A percentile compares a stretch with the other conserved stretches of the same genome.
These are phyloP conservation scores for Peronospora belbahrii DNA, from an alignment of 352 stramenopile genomes.

Conservation along the genomic window DNA sequence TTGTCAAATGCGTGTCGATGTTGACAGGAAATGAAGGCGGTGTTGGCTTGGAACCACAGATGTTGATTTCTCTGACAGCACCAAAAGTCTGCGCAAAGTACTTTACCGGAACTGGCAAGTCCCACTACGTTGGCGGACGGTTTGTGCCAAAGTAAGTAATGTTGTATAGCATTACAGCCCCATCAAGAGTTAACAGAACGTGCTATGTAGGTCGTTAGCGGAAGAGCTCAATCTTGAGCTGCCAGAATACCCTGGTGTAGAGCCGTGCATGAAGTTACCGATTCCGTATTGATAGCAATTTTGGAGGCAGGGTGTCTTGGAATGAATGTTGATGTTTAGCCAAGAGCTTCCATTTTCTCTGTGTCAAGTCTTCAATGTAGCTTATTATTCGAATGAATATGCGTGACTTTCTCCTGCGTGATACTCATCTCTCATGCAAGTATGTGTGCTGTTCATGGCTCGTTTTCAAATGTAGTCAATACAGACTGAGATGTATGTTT, in stretches of 20 bases:
- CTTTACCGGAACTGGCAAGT: slow-evolving; percentile 70
- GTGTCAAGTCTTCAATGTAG: too few species aligned
- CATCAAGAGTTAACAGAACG: background rate
- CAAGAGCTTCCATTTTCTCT: slow-evolving; percentile 1
- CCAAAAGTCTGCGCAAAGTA: slow-evolving; percentile 90
- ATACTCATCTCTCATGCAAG: too few species aligned
- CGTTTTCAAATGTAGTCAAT: too few species aligned
- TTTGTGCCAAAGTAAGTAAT: slow-evolving; percentile 86
- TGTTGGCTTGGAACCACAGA: slow-evolving; percentile 81
- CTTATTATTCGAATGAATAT: too few species aligned
- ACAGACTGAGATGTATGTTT: too few species aligned
- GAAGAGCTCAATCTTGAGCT: slow-evolving; percentile 60
- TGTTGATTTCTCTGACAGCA: slow-evolving; percentile 95
- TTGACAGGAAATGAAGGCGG: slow-evolving; percentile 58
- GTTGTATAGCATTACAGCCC: background rate
- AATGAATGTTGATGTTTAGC: slow-evolving; percentile 6
- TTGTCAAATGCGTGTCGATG: background rate
- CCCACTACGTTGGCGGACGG: slow-evolving; percentile 95
- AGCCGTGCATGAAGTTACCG: slow-evolving; percentile 56
- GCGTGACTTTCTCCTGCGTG: too few species aligned
- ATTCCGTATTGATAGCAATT: slow-evolving; percentile 25
- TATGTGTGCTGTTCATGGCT: too few species aligned
- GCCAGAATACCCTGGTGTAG: slow-evolving; percentile 44
- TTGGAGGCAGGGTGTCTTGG: slow-evolving; percentile 1
- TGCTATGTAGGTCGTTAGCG: slow-evolving; percentile 34